Conservation (phyloP, 2,329 filamentous ascomycete species). For the Didymella exigua region DNA sequence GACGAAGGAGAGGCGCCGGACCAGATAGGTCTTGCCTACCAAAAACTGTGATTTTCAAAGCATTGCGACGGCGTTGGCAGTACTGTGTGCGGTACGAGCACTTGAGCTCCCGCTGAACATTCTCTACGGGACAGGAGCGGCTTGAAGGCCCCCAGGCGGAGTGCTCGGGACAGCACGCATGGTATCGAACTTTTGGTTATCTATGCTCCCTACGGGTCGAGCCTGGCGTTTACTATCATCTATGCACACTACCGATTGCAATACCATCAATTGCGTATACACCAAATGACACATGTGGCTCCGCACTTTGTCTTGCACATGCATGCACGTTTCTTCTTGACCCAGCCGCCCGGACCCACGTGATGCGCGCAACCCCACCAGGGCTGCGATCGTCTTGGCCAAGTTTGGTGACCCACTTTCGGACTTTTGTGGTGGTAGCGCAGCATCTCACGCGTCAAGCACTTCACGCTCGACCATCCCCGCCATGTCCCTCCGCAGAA, state of each 20-base stretch:
- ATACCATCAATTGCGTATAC: constrained; percentile 21
- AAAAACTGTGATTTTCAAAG: constrained; percentile 10
- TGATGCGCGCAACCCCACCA: constrained; percentile 17
- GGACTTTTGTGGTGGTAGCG: background rate
- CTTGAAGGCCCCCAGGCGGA: no score
- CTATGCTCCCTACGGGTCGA: constrained; percentile 44
- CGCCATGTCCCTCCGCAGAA: constrained; percentile 39
- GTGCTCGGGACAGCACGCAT: constrained; percentile 10
- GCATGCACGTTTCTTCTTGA: constrained; percentile 7
- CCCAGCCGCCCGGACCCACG: constrained; percentile 26
- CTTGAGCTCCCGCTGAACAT: no score
- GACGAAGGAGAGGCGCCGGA: constrained; percentile 26
- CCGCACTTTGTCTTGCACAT: background rate
- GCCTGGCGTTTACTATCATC: constrained; percentile 30
- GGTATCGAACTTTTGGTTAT: background rate
- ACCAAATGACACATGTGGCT: constrained; percentile 3
- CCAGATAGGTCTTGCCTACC: constrained; percentile 19
- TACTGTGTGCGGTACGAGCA: constrained; percentile 10
- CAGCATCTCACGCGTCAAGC: background rate
- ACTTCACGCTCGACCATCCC: background rate
- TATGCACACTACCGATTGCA: constrained; percentile 23
- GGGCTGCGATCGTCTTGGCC: constrained; percentile 24
- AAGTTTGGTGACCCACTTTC: constrained; percentile 28
- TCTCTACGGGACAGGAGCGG: no score
- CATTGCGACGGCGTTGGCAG: constrained; percentile 45